Conservation (phyloP, 306 rosid genomes). For the Gleditsia sinensis region DNA sequence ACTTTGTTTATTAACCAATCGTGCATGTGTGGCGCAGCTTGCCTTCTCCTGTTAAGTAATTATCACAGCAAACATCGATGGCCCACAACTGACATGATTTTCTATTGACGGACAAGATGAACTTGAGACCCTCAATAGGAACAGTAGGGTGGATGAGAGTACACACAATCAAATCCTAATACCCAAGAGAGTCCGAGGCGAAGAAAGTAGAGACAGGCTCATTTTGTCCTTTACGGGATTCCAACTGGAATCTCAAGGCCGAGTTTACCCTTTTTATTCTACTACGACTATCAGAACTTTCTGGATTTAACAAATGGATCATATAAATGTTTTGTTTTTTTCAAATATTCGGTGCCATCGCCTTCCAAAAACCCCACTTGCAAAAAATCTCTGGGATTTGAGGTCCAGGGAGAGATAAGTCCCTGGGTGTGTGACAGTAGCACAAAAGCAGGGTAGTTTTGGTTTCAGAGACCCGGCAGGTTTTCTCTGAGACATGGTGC, state of each 20-base stretch:
- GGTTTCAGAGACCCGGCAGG: slow-evolving; percentile 34
- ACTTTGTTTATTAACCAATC: not conserved
- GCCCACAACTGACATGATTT: not conserved
- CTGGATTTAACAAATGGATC: slow-evolving; percentile 35
- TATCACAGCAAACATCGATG: not conserved
- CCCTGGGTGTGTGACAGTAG: slow-evolving; percentile 38
- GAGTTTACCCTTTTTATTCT: slow-evolving; percentile 31
- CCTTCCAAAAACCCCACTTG: slow-evolving; percentile 39
- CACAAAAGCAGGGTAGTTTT: slow-evolving; percentile 31
- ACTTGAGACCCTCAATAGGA: not conserved
- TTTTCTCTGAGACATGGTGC: slow-evolving; percentile 49
- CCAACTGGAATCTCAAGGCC: slow-evolving; percentile 47
- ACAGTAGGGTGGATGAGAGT: too few species aligned
- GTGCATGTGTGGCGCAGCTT: not conserved
- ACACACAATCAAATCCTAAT: not conserved
- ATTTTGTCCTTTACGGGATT: slow-evolving; percentile 30
- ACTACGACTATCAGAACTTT: slow-evolving; percentile 36
- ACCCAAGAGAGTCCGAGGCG: slow-evolving; percentile 5
- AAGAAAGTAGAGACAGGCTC: not conserved
- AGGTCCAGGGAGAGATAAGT: slow-evolving; percentile 47
- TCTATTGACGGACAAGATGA: not conserved
- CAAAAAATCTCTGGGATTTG: slow-evolving; percentile 31
- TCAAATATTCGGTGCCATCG: slow-evolving; percentile 34
- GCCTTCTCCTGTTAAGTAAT: not conserved
- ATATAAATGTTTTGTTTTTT: slow-evolving; percentile 17